phyloP scores from a whole-genome alignment of 2,329 filamentous ascomycete species.

The Cladophialophora exuberans region DNA sequence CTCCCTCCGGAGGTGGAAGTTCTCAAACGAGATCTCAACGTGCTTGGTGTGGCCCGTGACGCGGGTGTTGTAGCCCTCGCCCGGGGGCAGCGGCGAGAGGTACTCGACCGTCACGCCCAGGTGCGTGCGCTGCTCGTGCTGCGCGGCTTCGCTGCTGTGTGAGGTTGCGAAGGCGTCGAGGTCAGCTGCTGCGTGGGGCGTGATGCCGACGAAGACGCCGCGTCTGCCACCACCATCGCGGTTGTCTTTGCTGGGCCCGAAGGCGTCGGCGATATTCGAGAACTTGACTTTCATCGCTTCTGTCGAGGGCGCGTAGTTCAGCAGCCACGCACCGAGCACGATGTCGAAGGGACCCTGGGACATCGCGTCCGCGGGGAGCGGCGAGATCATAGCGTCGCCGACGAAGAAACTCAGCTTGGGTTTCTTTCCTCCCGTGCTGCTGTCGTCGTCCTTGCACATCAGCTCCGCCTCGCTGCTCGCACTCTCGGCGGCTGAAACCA shows the following conservation, averaged over 20 bases:
- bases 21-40: constrained; percentile 21
- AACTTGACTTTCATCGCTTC: constrained; percentile 41
- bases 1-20: constrained; percentile 19
- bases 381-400: constrained; percentile 2
- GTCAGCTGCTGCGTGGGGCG: constrained; percentile 33
- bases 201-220: constrained; percentile 41
- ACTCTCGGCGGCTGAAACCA: constrained; percentile 38
- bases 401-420: constrained; percentile 4
- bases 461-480: background rate
- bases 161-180: constrained; percentile 30
- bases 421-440: no score
- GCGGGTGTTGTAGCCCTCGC: constrained; percentile 17
- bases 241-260: constrained; percentile 40
- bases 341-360: constrained; percentile 40
- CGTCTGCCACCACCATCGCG: no score
- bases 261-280: constrained; percentile 40
- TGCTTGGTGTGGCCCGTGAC: constrained; percentile 19
- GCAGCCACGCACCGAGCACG: constrained; percentile 42
- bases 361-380: background rate
- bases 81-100: background rate
- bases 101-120: constrained; percentile 2
- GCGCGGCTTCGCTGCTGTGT: constrained; percentile 23
- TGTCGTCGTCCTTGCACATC: background rate
- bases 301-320: constrained; percentile 42
- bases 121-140: background rate